Percentiles rank a stretch among this genome's conserved stretches.
These are phyloP conservation scores for Claviceps maximensis DNA, from an alignment of 2,329 filamentous ascomycete genomes.

Conservation along the genomic window DNA sequence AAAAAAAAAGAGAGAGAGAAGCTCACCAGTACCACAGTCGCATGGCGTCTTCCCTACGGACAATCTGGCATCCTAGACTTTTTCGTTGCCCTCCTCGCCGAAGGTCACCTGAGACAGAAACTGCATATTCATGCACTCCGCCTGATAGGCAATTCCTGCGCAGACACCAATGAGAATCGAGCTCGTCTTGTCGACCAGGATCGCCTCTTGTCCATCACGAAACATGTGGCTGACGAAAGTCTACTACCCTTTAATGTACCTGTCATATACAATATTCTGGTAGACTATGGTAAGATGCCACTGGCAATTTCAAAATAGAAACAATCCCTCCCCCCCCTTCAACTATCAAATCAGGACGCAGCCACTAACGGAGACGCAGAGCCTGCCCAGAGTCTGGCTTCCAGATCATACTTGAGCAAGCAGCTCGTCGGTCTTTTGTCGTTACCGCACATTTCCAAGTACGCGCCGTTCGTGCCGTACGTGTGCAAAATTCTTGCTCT, in stretches of 20 bases:
- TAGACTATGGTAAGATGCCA: conserved; percentile 44
- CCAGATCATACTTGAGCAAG: conserved; percentile 34
- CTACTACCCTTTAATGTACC: conserved; percentile 41
- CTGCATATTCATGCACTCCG: conserved; percentile 43
- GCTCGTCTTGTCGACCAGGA: conserved; percentile 37
- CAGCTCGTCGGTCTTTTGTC: conserved; percentile 36
- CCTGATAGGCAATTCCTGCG: conserved; percentile 48
- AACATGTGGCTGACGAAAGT: conserved; percentile 32
- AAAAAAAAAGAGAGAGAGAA: too few species aligned
- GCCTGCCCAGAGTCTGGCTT: conserved; percentile 43
- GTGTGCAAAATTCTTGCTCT: conserved; percentile 45
- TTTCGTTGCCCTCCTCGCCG: conserved; percentile 34
- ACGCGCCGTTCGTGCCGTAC: conserved; percentile 32
- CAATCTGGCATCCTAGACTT: conserved; percentile 44
- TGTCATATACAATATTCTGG: conserved; percentile 48
- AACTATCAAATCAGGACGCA: background rate
- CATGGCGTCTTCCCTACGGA: conserved; percentile 43
- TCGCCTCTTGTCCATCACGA: conserved; percentile 33
- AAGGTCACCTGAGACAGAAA: conserved; percentile 23
- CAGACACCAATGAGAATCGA: conserved; percentile 50
- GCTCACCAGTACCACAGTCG: conserved; percentile 23
- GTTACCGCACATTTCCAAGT: conserved; percentile 28
- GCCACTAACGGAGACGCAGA: conserved; percentile 24
- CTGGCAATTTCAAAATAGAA: background rate
- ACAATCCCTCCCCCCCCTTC: background rate